phyloP scores from a whole-genome alignment of 257 asterid genomes.

The Asclepias syriaca region DNA sequence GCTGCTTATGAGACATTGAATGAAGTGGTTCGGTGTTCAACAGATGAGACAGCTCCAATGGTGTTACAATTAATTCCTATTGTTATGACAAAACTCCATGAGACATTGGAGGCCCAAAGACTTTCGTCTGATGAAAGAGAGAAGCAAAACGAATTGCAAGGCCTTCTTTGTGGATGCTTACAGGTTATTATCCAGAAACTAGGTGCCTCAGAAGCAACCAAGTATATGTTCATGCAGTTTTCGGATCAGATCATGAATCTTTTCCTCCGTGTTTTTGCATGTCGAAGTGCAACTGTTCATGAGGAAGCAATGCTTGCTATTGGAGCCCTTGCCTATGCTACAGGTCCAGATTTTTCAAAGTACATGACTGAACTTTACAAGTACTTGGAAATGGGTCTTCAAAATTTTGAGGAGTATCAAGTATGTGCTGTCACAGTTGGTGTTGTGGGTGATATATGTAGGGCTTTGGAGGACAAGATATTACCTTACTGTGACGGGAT shows the following conservation, averaged over 20 bases:
- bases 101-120: slow-evolving; percentile 24
- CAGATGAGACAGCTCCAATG: slow-evolving; percentile 25
- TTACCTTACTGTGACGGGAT: slow-evolving; percentile 30
- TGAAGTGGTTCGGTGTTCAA: slow-evolving; percentile 28
- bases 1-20: slow-evolving; percentile 29
- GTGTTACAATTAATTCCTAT: slow-evolving; percentile 21
- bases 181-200: slow-evolving; percentile 29
- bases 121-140: slow-evolving; percentile 27
- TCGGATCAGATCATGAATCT: slow-evolving; percentile 25
- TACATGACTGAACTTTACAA: slow-evolving; percentile 28
- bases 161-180: slow-evolving; percentile 28
- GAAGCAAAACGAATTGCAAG: slow-evolving; percentile 29
- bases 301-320: slow-evolving; percentile 33
- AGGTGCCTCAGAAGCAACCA: slow-evolving; percentile 20
- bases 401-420: slow-evolving; percentile 31
- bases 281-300: slow-evolving; percentile 29
- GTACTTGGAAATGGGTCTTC: slow-evolving; percentile 32
- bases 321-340: slow-evolving; percentile 27
- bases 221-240: slow-evolving; percentile 23
- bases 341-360: slow-evolving; percentile 24
- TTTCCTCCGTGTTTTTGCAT: slow-evolving; percentile 26
- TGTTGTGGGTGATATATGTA: slow-evolving; percentile 31
- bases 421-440: slow-evolving; percentile 32
- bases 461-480: slow-evolving; percentile 28
- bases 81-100: slow-evolving; percentile 25